These are phyloP conservation scores for Diaporthe sp. DNA, from an alignment of 2,329 filamentous ascomycete genomes.

Conservation along the genomic window DNA sequence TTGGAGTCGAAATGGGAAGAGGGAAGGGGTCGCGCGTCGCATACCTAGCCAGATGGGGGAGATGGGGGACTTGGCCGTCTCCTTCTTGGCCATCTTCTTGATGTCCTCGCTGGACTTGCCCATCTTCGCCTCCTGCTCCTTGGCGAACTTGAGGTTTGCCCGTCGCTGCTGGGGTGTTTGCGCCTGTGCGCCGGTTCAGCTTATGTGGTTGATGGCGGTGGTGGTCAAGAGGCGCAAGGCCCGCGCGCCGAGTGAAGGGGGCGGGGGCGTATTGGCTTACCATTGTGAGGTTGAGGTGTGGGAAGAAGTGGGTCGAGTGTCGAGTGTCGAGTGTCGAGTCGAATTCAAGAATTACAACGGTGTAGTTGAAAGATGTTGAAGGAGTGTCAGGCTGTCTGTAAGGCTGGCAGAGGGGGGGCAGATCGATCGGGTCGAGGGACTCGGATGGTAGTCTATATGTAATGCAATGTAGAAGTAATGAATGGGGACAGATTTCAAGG, in stretches of 20 bases:
- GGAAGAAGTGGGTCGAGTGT: background rate
- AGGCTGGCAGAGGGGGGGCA: background rate
- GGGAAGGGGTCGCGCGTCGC: constrained; percentile 39
- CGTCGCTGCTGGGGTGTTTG: constrained; percentile 88
- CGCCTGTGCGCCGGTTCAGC: constrained; percentile 59
- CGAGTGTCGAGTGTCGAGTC: background rate
- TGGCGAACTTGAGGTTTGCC: constrained; percentile 82
- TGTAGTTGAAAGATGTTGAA: background rate
- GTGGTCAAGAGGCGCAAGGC: background rate
- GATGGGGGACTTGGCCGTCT: constrained; percentile 68
- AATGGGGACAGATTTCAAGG: constrained; percentile 42
- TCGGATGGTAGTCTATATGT: constrained; percentile 1
- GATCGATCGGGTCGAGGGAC: background rate
- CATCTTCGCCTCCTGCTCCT: constrained; percentile 77
- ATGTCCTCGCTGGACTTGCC: constrained; percentile 76
- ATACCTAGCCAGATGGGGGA: constrained; percentile 73
- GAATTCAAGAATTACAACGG: background rate
- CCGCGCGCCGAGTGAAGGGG: background rate
- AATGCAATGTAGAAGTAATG: constrained; percentile 10
- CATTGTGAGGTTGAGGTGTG: constrained; percentile 27
- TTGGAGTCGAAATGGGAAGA: background rate
- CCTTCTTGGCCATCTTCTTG: constrained; percentile 71
- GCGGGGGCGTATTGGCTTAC: background rate
- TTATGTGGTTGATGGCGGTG: background rate
- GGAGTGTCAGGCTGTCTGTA: background rate